Conservation (phyloP, 768 basidiomycete species). For the Leccinum olivaceopallidum region DNA sequence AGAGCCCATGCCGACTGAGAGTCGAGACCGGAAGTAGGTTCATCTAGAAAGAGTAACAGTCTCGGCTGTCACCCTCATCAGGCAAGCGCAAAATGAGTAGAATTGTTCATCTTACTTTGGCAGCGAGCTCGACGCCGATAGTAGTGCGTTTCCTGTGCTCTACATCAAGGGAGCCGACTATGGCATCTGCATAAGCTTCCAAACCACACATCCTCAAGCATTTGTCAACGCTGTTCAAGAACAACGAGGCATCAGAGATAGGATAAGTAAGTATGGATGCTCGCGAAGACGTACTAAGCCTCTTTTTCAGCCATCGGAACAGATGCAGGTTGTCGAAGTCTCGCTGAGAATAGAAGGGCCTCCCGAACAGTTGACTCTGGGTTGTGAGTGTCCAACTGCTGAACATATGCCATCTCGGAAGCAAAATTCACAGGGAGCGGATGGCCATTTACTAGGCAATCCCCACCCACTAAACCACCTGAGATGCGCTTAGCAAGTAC, state of each 20-base stretch:
- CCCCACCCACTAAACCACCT: slow-evolving; percentile 50
- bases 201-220: slow-evolving; percentile 69
- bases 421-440: slow-evolving; percentile 56
- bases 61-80: slow-evolving; percentile 32
- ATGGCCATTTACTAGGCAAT: slow-evolving; percentile 56
- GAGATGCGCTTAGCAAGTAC: slow-evolving; percentile 52
- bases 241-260: neutral
- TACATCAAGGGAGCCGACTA: slow-evolving; percentile 55
- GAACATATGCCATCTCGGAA: slow-evolving; percentile 53
- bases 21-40: slow-evolving; percentile 59
- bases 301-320: slow-evolving; percentile 72
- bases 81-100: neutral
- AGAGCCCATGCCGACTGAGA: slow-evolving; percentile 54
- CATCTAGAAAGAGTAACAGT: slow-evolving; percentile 57
- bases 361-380: slow-evolving; percentile 77
- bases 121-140: slow-evolving; percentile 61
- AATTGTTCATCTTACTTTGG: slow-evolving; percentile 38
- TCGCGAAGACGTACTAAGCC: slow-evolving; percentile 57
- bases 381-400: slow-evolving; percentile 83
- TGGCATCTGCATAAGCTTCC: slow-evolving; percentile 58
- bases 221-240: slow-evolving; percentile 45
- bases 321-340: slow-evolving; percentile 68
- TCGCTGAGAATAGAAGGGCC: slow-evolving; percentile 78
- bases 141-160: slow-evolving; percentile 58
- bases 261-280: neutral